Conservation (phyloP, 768 basidiomycete species). For the Dacryopinax spathularia region DNA sequence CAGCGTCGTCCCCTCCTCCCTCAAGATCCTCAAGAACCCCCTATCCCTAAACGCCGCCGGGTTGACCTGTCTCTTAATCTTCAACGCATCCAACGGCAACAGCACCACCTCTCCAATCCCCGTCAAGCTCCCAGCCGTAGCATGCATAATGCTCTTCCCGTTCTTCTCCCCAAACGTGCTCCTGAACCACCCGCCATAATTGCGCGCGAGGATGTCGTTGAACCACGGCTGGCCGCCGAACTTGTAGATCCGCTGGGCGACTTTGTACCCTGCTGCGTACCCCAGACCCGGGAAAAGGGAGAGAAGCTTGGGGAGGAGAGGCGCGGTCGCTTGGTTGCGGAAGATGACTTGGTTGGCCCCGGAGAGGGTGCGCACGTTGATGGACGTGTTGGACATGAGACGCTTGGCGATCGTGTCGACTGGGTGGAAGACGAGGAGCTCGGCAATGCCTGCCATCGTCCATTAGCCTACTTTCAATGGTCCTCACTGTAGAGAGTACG, state of each 20-base stretch:
- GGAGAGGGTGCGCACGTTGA: conserved; percentile 34
- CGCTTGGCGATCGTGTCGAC: conserved; percentile 98
- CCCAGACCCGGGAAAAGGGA: conserved; percentile 97
- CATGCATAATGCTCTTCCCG: conserved; percentile 93
- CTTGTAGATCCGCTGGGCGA: conserved; percentile 88
- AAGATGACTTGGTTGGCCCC: conserved; percentile 45
- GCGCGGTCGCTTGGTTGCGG: conserved; percentile 60
- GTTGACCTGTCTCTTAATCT: conserved; percentile 97
- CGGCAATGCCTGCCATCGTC: conserved; percentile 59
- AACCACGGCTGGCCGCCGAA: conserved; percentile 98
- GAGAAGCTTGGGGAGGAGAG: conserved; percentile 52
- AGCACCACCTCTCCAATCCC: conserved; percentile 95
- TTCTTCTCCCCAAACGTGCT: conserved; percentile 82
- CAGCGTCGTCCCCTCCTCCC: conserved; percentile 80
- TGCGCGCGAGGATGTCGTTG: conserved; percentile 72
- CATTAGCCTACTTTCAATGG: background rate
- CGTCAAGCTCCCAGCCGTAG: conserved; percentile 69
- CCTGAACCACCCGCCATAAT: conserved; percentile 72
- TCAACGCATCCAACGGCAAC: conserved; percentile 90
- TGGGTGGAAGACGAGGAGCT: conserved; percentile 88
- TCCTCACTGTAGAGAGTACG: conserved; percentile 19
- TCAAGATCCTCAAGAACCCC: conserved; percentile 73
- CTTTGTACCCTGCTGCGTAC: conserved; percentile 96
- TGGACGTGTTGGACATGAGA: conserved; percentile 88
- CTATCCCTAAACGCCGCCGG: conserved; percentile 96